Evolutionary conservation across 345 rosid genomes (phyloP).

Genomic region (Jatropha curcas): DNA sequence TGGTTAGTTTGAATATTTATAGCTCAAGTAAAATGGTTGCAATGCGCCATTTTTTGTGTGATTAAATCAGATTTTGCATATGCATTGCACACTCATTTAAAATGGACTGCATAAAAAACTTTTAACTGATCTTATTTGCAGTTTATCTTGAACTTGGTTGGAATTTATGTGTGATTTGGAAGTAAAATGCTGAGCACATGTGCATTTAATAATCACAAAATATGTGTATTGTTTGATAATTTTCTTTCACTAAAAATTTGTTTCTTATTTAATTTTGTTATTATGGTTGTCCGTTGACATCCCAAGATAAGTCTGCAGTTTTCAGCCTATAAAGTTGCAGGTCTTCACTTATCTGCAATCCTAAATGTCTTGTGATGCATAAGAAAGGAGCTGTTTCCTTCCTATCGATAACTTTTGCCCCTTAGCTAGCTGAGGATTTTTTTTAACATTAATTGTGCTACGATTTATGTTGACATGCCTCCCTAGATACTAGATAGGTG

Average conservation of each 20-base stretch:
- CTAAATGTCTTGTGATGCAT: not conserved
- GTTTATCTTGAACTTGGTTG: not conserved
- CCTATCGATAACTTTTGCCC: too few relatives aligned
- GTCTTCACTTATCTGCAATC: not conserved
- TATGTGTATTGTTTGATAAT: too few relatives aligned
- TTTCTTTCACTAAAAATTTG: too few relatives aligned
- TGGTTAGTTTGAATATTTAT: not conserved
- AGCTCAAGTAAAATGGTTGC: not conserved
- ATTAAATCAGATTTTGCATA: not conserved
- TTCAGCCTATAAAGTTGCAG: not conserved
- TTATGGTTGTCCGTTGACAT: not conserved
- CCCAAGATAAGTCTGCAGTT: not conserved
- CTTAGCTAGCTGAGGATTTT: too few relatives aligned
- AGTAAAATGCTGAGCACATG: not conserved
- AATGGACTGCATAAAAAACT: not conserved
- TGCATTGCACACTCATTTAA: too few relatives aligned
- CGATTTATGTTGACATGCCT: too few relatives aligned
- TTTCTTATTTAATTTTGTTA: not conserved
- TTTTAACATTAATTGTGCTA: too few relatives aligned
- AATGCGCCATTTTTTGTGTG: not conserved
- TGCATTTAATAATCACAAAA: not conserved
- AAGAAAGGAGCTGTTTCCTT: not conserved
- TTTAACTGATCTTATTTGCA: not conserved
- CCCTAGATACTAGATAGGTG: too few relatives aligned
- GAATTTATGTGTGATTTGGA: not conserved